Conservation (phyloP, 2,329 filamentous ascomycete genomes). For the Aspergillus cejpii region DNA sequence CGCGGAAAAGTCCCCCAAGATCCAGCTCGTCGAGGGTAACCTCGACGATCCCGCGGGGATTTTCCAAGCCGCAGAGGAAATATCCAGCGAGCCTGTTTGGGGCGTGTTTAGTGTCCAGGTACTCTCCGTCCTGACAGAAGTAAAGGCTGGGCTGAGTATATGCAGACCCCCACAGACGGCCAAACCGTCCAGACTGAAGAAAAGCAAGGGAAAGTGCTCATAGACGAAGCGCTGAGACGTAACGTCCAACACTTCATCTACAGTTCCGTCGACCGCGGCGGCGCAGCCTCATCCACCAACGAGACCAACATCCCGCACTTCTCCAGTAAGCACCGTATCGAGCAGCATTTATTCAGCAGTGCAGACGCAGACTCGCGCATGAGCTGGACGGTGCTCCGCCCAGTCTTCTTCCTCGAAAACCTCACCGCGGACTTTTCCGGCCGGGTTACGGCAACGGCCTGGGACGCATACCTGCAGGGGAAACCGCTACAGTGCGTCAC, state of each 20-base stretch:
- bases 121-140: conserved; percentile 5
- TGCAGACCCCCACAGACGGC: neutral
- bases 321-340: conserved; percentile 55
- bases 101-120: conserved; percentile 59
- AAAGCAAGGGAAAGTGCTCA: conserved; percentile 51
- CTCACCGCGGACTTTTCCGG: conserved; percentile 43
- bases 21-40: conserved; percentile 54
- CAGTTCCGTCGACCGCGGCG: conserved; percentile 58
- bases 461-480: conserved; percentile 37
- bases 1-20: conserved; percentile 39
- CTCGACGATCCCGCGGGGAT: conserved; percentile 47
- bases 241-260: conserved; percentile 58
- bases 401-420: conserved; percentile 58
- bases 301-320: conserved; percentile 58
- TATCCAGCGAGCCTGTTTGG: conserved; percentile 42
- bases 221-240: conserved; percentile 52
- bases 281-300: conserved; percentile 47
- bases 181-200: conserved; percentile 36
- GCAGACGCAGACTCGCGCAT: conserved; percentile 42
- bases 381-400: conserved; percentile 57
- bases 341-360: conserved; percentile 55
- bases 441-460: conserved; percentile 43
- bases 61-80: conserved; percentile 43
- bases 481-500: conserved; percentile 43
- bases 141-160: too few relatives aligned